Conservation (phyloP, 1,284 basidiomycete species). For the Puccinia polysora region DNA sequence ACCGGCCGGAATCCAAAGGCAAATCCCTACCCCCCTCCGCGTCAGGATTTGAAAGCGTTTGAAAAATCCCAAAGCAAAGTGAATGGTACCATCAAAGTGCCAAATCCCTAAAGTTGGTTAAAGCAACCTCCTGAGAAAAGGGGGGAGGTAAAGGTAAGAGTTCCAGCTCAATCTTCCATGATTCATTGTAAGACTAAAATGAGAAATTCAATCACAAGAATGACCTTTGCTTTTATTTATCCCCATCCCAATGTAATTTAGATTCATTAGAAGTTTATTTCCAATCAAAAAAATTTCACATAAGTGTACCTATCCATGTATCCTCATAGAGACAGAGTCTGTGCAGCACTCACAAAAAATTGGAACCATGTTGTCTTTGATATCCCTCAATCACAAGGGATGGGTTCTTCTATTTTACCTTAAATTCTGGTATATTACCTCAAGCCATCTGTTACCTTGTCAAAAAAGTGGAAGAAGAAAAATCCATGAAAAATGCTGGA, state of each 20-base stretch:
- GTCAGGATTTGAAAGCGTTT: too few species aligned
- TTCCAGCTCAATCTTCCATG: conserved; percentile 40
- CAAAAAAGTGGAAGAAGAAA: conserved; percentile 55
- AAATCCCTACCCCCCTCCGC: too few species aligned
- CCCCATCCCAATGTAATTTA: not conserved
- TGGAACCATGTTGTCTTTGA: conserved; percentile 67
- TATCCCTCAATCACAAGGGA: conserved; percentile 59
- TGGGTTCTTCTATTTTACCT: conserved; percentile 63
- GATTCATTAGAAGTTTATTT: conserved; percentile 61
- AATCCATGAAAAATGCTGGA: conserved; percentile 57
- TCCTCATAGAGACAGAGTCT: conserved; percentile 60
- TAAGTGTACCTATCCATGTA: conserved; percentile 62
- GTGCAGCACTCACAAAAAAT: conserved; percentile 62
- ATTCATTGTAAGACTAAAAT: conserved; percentile 53
- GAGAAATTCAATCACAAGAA: conserved; percentile 46
- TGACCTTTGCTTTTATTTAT: not conserved
- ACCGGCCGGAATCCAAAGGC: too few species aligned
- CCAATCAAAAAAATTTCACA: conserved; percentile 63
- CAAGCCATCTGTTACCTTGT: conserved; percentile 63
- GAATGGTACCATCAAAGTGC: conserved; percentile 60
- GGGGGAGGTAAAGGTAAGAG: conserved; percentile 28
- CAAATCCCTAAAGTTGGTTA: conserved; percentile 71
- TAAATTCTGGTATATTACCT: conserved; percentile 48
- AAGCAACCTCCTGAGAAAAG: conserved; percentile 54
- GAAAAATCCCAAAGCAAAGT: conserved; percentile 65